phyloP scores from a whole-genome alignment of 2,329 filamentous ascomycete genomes.

The Curvularia sp. region DNA sequence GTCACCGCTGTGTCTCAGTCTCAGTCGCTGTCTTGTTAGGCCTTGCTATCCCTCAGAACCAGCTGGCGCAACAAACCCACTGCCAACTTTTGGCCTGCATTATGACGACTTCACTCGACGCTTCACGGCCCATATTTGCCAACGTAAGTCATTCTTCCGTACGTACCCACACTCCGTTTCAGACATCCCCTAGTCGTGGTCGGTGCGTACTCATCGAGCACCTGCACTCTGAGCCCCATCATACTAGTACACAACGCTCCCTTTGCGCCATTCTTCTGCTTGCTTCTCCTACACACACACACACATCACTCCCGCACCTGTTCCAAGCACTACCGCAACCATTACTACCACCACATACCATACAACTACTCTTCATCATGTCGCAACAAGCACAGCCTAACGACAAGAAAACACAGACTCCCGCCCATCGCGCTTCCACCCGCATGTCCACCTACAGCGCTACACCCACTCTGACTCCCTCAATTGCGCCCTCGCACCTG shows the following conservation, averaged over 20 bases:
- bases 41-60: neutral
- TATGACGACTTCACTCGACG: constrained; percentile 52
- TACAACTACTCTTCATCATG: constrained; percentile 24
- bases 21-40: neutral
- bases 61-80: neutral
- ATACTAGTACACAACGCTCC: neutral
- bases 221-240: constrained; percentile 6
- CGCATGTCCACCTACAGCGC: constrained; percentile 61
- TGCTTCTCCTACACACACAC: constrained; percentile 12
- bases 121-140: constrained; percentile 52
- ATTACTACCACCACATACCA: constrained; percentile 5
- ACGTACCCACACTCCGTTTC: constrained; percentile 41
- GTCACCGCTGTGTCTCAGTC: neutral
- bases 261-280: constrained; percentile 9
- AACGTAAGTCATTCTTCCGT: constrained; percentile 46
- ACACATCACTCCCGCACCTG: neutral
- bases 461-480: constrained; percentile 59
- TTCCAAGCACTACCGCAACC: constrained; percentile 4
- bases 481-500: constrained; percentile 56
- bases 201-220: constrained; percentile 23
- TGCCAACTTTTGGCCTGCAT: constrained; percentile 18
- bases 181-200: constrained; percentile 31
- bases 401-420: constrained; percentile 39
- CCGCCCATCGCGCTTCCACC: constrained; percentile 51
- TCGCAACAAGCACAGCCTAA: constrained; percentile 37